A percentile compares a stretch with the other conserved stretches of the same genome.
phyloP scores from a whole-genome alignment of 805 yeast species.

The Yarrowia deformans region DNA sequence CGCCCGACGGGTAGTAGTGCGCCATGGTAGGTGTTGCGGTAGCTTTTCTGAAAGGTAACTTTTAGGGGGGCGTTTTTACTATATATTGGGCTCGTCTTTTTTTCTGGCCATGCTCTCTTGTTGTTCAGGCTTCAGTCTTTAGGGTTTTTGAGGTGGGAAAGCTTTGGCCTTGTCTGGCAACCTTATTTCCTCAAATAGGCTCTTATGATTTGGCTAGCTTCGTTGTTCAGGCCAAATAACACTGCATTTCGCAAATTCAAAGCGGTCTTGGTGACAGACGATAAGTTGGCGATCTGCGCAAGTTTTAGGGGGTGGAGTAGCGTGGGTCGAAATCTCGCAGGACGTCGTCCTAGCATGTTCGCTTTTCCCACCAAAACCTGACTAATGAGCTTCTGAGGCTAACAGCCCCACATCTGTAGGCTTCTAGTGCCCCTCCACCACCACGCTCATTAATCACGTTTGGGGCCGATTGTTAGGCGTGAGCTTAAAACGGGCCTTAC shows the following conservation, averaged over 20 bases:
- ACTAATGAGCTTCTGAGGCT: background rate
- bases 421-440: background rate
- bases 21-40: conserved; percentile 21
- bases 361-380: background rate
- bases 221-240: conserved; percentile 12
- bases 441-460: conserved; percentile 8
- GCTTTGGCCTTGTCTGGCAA: conserved; percentile 1
- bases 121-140: conserved; percentile 25
- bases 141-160: background rate
- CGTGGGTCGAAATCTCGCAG: background rate
- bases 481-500: conserved; percentile 12
- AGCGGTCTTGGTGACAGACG: conserved; percentile 12
- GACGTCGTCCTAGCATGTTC: no score
- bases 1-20: conserved; percentile 26
- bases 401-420: background rate
- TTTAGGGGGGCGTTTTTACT: conserved; percentile 20
- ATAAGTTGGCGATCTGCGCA: conserved; percentile 22
- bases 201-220: conserved; percentile 7
- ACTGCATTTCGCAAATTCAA: conserved; percentile 18
- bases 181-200: background rate
- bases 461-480: background rate
- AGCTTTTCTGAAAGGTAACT: background rate
- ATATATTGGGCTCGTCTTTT: conserved; percentile 18
- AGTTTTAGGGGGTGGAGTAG: conserved; percentile 8
- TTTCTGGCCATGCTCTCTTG: conserved; percentile 14